phyloP scores from a whole-genome alignment of 805 yeast genomes.

The Pichia phayaonensis region DNA sequence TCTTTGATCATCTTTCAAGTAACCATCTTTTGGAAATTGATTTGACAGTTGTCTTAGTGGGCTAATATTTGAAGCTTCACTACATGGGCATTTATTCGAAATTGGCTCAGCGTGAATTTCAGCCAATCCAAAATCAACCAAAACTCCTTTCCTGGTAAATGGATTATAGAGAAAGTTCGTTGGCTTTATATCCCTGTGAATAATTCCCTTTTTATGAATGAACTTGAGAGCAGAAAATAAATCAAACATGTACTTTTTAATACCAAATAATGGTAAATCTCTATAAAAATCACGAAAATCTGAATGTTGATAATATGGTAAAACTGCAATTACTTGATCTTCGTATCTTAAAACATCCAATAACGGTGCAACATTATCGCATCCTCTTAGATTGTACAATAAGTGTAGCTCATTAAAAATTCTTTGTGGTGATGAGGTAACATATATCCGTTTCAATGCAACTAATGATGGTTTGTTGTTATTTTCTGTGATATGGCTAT shows the following conservation, averaged over 20 bases:
- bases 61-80: constrained; percentile 22
- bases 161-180: constrained; percentile 68
- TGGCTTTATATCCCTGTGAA: constrained; percentile 87
- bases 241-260: constrained; percentile 73
- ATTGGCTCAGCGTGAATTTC: constrained; percentile 38
- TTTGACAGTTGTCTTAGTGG: constrained; percentile 20
- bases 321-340: constrained; percentile 88
- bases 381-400: constrained; percentile 59
- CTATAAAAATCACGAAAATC: constrained; percentile 85
- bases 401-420: constrained; percentile 82
- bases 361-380: constrained; percentile 75
- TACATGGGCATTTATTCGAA: constrained; percentile 48
- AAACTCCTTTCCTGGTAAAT: constrained; percentile 59
- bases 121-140: constrained; percentile 91
- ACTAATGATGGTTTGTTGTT: constrained; percentile 37
- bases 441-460: constrained; percentile 89
- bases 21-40: constrained; percentile 45
- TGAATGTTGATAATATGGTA: constrained; percentile 85
- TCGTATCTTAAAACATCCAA: constrained; percentile 79
- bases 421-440: constrained; percentile 89
- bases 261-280: constrained; percentile 71
- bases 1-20: constrained; percentile 79
- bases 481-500: constrained; percentile 16
- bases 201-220: constrained; percentile 72
- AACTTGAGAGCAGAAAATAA: constrained; percentile 66